Conservation (phyloP, 2,329 filamentous ascomycete genomes). For the Monosporascus sp. region DNA sequence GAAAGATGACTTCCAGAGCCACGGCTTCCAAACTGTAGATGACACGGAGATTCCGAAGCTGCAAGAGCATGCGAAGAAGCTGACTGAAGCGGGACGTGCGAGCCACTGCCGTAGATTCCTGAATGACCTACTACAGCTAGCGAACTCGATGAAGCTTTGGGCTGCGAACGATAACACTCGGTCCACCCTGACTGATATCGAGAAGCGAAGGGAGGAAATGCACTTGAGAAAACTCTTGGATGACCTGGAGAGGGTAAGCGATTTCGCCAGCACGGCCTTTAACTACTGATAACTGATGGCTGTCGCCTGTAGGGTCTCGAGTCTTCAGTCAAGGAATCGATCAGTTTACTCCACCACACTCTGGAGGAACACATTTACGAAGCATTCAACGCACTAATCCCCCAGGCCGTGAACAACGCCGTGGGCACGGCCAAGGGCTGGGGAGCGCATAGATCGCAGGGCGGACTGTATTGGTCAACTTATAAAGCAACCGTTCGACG, state of each 20-base stretch:
- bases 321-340: conserved; percentile 30
- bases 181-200: conserved; percentile 8
- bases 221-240: conserved; percentile 14
- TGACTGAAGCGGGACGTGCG: conserved; percentile 41
- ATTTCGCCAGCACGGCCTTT: neutral
- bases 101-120: conserved; percentile 44
- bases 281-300: neutral
- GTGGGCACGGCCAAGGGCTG: conserved; percentile 31
- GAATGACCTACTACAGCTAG: conserved; percentile 41
- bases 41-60: conserved; percentile 57
- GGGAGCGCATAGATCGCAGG: conserved; percentile 32
- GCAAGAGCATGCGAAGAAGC: conserved; percentile 51
- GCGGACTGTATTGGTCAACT: conserved; percentile 45
- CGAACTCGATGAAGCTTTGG: conserved; percentile 43
- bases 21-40: conserved; percentile 44
- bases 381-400: conserved; percentile 33
- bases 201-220: conserved; percentile 11
- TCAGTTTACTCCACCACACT: conserved; percentile 33
- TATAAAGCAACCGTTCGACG: conserved; percentile 43
- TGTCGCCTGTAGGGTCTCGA: conserved; percentile 26
- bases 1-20: conserved; percentile 42
- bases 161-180: conserved; percentile 5
- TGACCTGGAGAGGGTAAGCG: conserved; percentile 17
- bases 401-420: conserved; percentile 32
- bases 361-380: conserved; percentile 41